Base-by-base conservation (phyloP, 2,329 filamentous ascomycete genomes). In the Penicillium sp. region DNA sequence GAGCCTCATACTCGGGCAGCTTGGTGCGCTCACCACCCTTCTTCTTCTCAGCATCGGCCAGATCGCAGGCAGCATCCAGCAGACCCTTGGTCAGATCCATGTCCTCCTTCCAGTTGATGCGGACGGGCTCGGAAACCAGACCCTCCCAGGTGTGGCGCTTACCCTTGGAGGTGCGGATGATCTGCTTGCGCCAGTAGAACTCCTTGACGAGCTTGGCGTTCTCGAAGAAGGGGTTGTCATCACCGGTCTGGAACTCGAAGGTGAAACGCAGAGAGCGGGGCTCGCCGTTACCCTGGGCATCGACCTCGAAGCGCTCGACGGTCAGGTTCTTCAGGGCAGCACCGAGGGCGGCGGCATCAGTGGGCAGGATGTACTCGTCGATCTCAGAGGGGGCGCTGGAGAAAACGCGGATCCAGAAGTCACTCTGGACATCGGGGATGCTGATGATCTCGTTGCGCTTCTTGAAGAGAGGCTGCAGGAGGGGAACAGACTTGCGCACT, bases 401-500 rank as follows among this genome's bases (percentile, higher is more conserved):
- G 72, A 97, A 83, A 53, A 97, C 92, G 54, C 95, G 84, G n/a
- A 90, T 82, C 94, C 94, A 97, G 85, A 97, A 99, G 78, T 90
- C 86, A 65, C 64, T 56, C 54, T 72, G 58, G 14, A 76, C 65
- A 13, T 69, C 63, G 69, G 97, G 92, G 69, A 87, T 81, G 60
- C 83, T 75, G 61, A 94, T 79, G 60, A 91, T 76, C 65, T 84
- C 82, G 62, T 84, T 81, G 71, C 93, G 91, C 77, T 89, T 90
- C 66, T 83, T 81, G 79, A 91, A 96, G 58, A 96, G 83, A 40
- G 88, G 82, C 57, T 81, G 79, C 67, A 85, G 83, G 65, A 92
- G 81, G 61, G 82, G 77, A 64, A 88, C 83, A 73, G 92, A 87
- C 68, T 88, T 82, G 68, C 89, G 87, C 68, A 92, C 90, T 92